phyloP scores from a whole-genome alignment of 345 rosid genomes.

The Triadica sebifera region DNA sequence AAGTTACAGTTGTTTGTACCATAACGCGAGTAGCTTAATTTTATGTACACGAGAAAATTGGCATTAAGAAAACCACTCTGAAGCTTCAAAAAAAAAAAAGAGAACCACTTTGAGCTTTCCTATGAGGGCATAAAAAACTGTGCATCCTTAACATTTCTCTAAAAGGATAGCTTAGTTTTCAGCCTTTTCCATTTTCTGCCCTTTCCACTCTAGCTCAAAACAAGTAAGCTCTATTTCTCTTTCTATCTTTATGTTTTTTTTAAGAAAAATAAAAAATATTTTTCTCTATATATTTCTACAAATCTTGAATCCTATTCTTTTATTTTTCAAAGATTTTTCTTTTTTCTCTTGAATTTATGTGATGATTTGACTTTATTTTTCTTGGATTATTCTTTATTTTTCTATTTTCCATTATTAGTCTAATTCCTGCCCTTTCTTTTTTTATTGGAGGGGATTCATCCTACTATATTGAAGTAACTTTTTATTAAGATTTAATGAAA shows the following conservation, averaged over 20 bases:
- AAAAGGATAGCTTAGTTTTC: background rate
- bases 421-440: background rate
- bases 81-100: background rate
- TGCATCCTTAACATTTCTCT: background rate
- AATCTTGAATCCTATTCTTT: background rate
- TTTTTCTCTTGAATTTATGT: background rate
- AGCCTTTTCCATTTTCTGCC: background rate
- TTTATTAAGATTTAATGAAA: background rate
- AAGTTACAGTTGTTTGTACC: background rate
- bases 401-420: background rate
- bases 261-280: no score
- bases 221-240: conserved; percentile 2
- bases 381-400: background rate
- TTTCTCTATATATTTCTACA: background rate
- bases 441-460: background rate
- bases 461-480: background rate
- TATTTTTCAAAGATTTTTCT: background rate
- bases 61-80: background rate
- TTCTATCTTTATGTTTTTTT: background rate
- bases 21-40: background rate
- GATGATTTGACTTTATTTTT: background rate
- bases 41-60: background rate
- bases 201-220: conserved; percentile 4
- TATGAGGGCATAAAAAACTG: conserved; percentile 6
- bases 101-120: conserved; percentile 16